Base-by-base conservation (phyloP, 345 rosid species). In the Euclidium syriacum region DNA sequence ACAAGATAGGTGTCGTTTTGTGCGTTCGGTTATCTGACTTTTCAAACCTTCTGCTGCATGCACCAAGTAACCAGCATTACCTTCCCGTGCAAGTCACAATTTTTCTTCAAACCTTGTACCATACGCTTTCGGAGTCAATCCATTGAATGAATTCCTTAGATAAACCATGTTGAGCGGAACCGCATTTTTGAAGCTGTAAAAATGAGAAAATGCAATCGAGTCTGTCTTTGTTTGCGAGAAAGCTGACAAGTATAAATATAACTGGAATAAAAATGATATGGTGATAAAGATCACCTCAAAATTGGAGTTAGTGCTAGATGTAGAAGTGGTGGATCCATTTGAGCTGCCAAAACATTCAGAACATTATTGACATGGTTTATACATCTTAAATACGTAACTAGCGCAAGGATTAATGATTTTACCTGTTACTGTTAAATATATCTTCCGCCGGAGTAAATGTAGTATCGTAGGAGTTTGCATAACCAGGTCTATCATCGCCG, bases 311-410 rank as follows among this genome's bases (percentile, higher is more conserved):
- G 71, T 48, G 10, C 16, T 22, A 14, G 52, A 39, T 47, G 22
- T 12, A 12, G 75, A 71, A 41, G 71, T 71, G 53, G 64, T n/a
- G 6, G 75, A 71, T 57, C 64, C 75, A 19, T 71, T 41, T 22
- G 66, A 10, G 51, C 75, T 71, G 66, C 41, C 25, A 29, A 6
- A 71, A 34, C 64, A 70, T 22, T 18, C 29, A 30, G 10, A 54
- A 11, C 26, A n/a, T n/a, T n/a, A n/a, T 5, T n/a, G 46, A n/a
- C n/a, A n/a, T 15, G 14, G 30, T 54, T 34, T 54, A n/a, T n/a
- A n/a, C n/a, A n/a, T n/a, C n/a, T n/a, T n/a, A n/a, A n/a, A n/a
- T n/a, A n/a, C n/a, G n/a, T n/a, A 47, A n/a, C n/a, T n/a, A n/a
- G n/a, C n/a, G n/a, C n/a, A 47, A 2, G 36, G 42, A 20, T 54